These are phyloP conservation scores for Colletotrichum sp. DNA, from an alignment of 2,329 filamentous ascomycete species.

Conservation along the genomic window DNA sequence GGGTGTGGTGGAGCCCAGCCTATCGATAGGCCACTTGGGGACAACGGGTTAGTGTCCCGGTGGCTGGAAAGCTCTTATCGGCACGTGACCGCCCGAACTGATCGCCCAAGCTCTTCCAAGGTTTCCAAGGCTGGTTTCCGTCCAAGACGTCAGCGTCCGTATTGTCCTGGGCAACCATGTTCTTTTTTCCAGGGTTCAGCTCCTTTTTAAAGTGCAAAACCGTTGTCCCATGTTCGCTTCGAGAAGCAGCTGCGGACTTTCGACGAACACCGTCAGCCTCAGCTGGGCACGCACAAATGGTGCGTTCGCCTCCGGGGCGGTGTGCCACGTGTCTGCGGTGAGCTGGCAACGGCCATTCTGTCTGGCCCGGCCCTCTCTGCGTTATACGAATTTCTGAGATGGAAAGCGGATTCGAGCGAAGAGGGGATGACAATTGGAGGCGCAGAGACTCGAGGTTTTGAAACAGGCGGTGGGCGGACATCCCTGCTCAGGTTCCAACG, in stretches of 20 bases:
- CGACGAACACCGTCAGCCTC: not conserved
- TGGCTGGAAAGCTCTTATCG: conserved; percentile 21
- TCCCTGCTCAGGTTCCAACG: not conserved
- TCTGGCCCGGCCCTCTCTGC: not conserved
- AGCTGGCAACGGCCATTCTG: not conserved
- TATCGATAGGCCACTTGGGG: conserved; percentile 15
- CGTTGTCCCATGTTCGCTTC: not conserved
- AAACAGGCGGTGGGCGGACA: not conserved
- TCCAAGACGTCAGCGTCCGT: not conserved
- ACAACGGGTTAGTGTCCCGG: not conserved
- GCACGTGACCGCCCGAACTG: not conserved
- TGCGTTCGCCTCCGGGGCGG: not conserved
- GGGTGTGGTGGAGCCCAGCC: not conserved
- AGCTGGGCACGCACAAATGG: not conserved
- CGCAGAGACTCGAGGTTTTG: not conserved
- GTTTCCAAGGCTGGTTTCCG: not conserved
- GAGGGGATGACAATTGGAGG: not conserved
- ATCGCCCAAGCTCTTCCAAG: not conserved
- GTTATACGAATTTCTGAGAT: not conserved
- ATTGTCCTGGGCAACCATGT: not conserved
- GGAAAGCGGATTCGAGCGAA: not conserved
- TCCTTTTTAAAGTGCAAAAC: not conserved
- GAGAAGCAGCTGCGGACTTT: not conserved
- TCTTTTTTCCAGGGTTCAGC: not conserved
- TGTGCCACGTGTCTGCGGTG: conserved; percentile 4